Evolutionary conservation across 192 early-diverging fungal species (phyloP).

Genomic region (Entrophospora sp.): DNA sequence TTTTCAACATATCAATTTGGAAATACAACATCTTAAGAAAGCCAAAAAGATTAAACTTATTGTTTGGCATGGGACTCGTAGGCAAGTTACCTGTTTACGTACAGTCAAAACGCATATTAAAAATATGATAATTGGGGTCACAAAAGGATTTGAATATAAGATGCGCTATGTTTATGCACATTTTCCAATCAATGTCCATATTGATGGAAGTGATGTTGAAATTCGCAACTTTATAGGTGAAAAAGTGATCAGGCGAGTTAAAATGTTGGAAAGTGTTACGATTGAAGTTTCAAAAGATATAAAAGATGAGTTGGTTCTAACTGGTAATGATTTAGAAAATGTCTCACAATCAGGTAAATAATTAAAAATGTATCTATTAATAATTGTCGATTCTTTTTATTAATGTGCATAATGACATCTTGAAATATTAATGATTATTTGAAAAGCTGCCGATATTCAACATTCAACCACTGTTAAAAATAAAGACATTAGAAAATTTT

Average conservation of each 20-base stretch:
- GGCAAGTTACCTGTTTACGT: conserved; percentile 97
- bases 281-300: conserved; percentile 65
- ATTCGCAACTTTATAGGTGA: conserved; percentile 99
- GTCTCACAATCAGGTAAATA: conserved; percentile 84
- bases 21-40: conserved; percentile 68
- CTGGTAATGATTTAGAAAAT: conserved; percentile 88
- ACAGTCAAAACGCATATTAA: conserved; percentile 91
- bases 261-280: conserved; percentile 77
- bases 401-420: too few species aligned
- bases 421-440: too few species aligned
- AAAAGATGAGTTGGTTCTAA: conserved; percentile 93
- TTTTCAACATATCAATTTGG: conserved; percentile 90
- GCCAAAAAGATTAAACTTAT: conserved; percentile 72
- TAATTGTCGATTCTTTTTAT: too few species aligned
- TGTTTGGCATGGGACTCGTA: conserved; percentile 92
- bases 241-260: conserved; percentile 80
- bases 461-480: conserved; percentile 88
- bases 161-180: conserved; percentile 98
- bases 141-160: conserved; percentile 99
- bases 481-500: conserved; percentile 99
- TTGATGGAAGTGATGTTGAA: conserved; percentile 73
- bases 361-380: background rate
- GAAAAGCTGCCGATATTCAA: conserved; percentile 88
- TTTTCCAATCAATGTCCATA: conserved; percentile 98
- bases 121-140: conserved; percentile 98